Evolutionary conservation across 257 asterid genomes (phyloP), one percentile per base, ranked within the genome.

Genomic region (Cinchona pubescens): DNA sequence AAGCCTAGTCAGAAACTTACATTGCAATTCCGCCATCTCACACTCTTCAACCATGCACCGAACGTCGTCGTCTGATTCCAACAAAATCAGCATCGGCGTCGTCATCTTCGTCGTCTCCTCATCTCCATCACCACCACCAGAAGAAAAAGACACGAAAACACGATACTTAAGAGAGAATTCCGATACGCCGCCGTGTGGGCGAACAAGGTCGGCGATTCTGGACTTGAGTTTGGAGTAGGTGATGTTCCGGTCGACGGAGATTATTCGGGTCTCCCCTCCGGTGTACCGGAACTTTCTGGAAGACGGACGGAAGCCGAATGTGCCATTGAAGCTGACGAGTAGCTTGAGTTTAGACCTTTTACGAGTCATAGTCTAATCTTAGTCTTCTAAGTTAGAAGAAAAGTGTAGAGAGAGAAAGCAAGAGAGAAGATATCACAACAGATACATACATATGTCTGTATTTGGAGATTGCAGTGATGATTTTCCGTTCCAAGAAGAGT

Each of bases 271-370:
- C 79, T 81, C 84, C 0, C 84, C 84, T 9, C 79, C 81, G 14
- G 72, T 27, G 72, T 81, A 81, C 14, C 81, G 70, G 30, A 81
- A 63, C 49, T 43, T 81, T 15, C 72, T 45, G 16, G 67, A 53
- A 25, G 76, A 79, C 15, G 73, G 79, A 18, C 49, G 78, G 73
- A 76, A 70, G 32, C 62, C 30, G 76, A 78, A 78, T 46, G 74
- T 13, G 59, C 80, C 82, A 45, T 82, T 82, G 82, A 69, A 78
- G 82, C 82, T 74, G 68, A 82, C 82, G 14, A 82, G 56, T 4
- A 82, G 74, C 78, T 82, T 82, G 71, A 82, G 67, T 40, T 78
- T 78, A 40, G 49, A 48, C 68, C 40, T 30, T 29, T 49, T 71
- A 2, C 80, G 79, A n/a, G n/a, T n/a, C n/a, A n/a, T n/a, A n/a